phyloP scores from a whole-genome alignment of 345 rosid genomes.

The Acer negundo region DNA sequence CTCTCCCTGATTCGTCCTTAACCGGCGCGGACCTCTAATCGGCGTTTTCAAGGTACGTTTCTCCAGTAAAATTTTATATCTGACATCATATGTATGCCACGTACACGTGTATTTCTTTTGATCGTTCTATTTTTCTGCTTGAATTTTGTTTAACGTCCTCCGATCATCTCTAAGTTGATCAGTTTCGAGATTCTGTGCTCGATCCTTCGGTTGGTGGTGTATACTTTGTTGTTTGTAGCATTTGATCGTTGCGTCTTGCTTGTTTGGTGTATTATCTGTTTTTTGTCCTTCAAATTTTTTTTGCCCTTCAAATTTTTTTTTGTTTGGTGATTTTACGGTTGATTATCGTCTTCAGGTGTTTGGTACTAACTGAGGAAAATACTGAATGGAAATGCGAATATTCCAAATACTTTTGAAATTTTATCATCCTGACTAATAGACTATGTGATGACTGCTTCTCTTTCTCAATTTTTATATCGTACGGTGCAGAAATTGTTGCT shows the following conservation, averaged over 20 bases:
- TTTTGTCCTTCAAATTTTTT: not conserved
- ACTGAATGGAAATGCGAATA: not conserved
- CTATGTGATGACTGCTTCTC: not conserved
- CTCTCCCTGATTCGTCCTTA: constrained; percentile 6
- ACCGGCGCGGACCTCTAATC: constrained; percentile 15
- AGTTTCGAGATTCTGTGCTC: not conserved
- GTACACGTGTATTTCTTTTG: not conserved
- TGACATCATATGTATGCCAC: not conserved
- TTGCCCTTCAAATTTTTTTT: not conserved
- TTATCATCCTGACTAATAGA: not conserved
- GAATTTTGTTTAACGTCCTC: constrained; percentile 8
- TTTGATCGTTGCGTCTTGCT: constrained; percentile 21
- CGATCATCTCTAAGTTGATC: constrained; percentile 23
- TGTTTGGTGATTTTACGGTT: not conserved
- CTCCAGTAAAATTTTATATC: not conserved
- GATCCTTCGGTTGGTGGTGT: constrained; percentile 10
- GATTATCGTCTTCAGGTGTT: not conserved
- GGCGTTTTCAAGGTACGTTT: constrained; percentile 22
- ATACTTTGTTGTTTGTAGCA: not conserved
- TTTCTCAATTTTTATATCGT: not conserved
- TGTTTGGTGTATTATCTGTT: not conserved
- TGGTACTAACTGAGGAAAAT: not conserved
- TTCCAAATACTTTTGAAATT: not conserved
- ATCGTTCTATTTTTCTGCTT: not conserved
- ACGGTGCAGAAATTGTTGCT: not conserved